Evolutionary conservation across 177 flowering plant species (phyloP).

Genomic region (Vitis hybrid): DNA sequence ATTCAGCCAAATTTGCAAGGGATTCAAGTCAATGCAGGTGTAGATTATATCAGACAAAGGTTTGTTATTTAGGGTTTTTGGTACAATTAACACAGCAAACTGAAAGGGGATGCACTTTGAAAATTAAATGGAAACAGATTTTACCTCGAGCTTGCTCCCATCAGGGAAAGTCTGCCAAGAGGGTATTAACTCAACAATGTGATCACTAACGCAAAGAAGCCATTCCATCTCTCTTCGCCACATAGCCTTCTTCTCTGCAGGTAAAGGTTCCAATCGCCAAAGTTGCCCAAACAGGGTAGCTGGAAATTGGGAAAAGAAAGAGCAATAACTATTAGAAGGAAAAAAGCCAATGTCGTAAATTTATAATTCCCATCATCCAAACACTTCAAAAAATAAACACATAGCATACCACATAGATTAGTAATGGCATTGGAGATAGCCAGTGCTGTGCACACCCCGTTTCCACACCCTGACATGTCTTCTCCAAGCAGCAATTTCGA

Average conservation of each 20-base stretch:
- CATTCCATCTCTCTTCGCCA: conserved; percentile 76
- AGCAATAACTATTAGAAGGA: background rate
- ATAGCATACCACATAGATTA: conserved; percentile 60
- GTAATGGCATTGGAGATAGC: conserved; percentile 77
- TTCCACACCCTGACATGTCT: conserved; percentile 78
- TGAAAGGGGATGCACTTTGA: too few species aligned
- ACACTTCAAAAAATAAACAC: background rate
- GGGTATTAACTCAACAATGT: conserved; percentile 63
- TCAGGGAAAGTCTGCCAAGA: conserved; percentile 63
- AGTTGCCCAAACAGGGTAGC: conserved; percentile 73
- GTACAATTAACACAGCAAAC: too few species aligned
- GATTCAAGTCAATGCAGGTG: too few species aligned
- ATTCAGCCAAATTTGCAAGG: too few species aligned
- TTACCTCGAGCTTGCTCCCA: conserved; percentile 65
- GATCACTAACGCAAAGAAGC: conserved; percentile 67
- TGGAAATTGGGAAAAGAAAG: conserved; percentile 13
- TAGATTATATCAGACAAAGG: too few species aligned
- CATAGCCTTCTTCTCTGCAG: conserved; percentile 52
- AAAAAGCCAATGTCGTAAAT: conserved; percentile 3
- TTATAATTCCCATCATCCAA: background rate
- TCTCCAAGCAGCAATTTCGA: conserved; percentile 71
- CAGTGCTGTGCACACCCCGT: conserved; percentile 63
- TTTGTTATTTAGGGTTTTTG: too few species aligned
- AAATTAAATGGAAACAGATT: background rate
- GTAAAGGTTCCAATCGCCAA: conserved; percentile 66